Base-by-base conservation (phyloP, 805 yeast species). In the Myxozyma mucilagina region DNA sequence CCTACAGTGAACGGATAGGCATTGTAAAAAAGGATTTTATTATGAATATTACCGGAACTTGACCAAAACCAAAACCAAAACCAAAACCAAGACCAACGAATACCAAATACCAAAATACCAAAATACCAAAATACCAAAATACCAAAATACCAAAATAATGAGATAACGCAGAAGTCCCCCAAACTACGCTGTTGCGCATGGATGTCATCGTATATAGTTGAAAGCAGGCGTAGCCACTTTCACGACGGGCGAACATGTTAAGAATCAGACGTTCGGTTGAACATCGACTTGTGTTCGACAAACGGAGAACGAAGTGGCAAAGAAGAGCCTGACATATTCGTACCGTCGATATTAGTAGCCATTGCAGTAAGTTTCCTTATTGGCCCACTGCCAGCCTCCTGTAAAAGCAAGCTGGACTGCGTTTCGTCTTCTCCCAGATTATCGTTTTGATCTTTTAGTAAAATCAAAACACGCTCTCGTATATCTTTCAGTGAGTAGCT, bases 271-370 rank as follows among this genome's bases (percentile, higher is more conserved):
- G 18, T 8, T n/a, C 20, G 14, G 16, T 34, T 5, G 13, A 56
- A 11, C 35, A 36, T 16, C 14, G 36, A 24, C 10, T 39, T 24
- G 10, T 41, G 50, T 53, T 60, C 64, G 18, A 48, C 58, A 36
- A 60, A 60, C 18, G 64, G 64, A 24, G 64, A 60, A 18, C 57
- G 14, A 8, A 60, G 39, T 5, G 60, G 63, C 35, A 60, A 13
- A 14, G 60, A 35, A 29, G 51, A 51, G 34, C 29, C 35, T 5
- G 49, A 18, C 6, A n/a, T 42, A 41, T 45, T 43, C 9, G 43
- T 48, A 6, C 47, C 42, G 8, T 24, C 42, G 20, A 32, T 38
- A n/a, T 48, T 32, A 43, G 42, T 49, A 1, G 50, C 53, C 1
- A 36, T 41, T 4, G 53, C 53, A 11, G 58, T 60, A 13, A 60